Evolutionary conservation across 192 early-diverging fungal species (phyloP).

Genomic region (Geosiphon pyriformis): DNA sequence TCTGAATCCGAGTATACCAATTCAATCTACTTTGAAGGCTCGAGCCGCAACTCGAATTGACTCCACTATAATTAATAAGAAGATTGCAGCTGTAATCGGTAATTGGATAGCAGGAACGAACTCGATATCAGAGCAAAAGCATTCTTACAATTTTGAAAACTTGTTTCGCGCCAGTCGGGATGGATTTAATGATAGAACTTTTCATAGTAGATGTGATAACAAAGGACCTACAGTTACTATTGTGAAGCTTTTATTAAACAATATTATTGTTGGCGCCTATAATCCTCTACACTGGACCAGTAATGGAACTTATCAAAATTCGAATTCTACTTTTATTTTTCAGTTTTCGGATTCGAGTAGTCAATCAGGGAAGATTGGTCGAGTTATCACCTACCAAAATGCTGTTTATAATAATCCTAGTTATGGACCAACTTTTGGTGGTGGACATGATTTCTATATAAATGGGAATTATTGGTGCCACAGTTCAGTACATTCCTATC

Average conservation of each 20-base stretch:
- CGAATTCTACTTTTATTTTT: too few relatives aligned
- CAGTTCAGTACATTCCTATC: too few relatives aligned
- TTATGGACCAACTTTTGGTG: too few relatives aligned
- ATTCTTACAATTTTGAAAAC: conserved; percentile 17
- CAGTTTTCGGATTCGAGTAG: too few relatives aligned
- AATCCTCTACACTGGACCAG: conserved; percentile 11
- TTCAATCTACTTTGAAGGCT: not conserved
- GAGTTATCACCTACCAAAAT: too few relatives aligned
- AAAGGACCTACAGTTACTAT: conserved; percentile 7
- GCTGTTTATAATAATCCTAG: too few relatives aligned
- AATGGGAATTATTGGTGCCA: too few relatives aligned
- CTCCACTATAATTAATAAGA: conserved; percentile 3
- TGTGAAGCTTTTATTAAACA: not conserved
- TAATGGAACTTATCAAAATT: not conserved
- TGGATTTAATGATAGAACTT: not conserved
- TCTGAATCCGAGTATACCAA: not conserved
- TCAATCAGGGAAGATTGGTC: too few relatives aligned
- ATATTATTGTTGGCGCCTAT: conserved; percentile 15
- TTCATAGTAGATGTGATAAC: conserved; percentile 15
- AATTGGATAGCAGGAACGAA: conserved; percentile 1
- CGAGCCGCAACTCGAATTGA: not conserved
- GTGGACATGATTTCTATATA: too few relatives aligned
- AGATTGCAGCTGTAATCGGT: not conserved
- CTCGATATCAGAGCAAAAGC: not conserved
- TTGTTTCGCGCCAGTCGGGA: conserved; percentile 14